phyloP scores from a whole-genome alignment of 257 asterid genomes.

The Petunia axillaris region DNA sequence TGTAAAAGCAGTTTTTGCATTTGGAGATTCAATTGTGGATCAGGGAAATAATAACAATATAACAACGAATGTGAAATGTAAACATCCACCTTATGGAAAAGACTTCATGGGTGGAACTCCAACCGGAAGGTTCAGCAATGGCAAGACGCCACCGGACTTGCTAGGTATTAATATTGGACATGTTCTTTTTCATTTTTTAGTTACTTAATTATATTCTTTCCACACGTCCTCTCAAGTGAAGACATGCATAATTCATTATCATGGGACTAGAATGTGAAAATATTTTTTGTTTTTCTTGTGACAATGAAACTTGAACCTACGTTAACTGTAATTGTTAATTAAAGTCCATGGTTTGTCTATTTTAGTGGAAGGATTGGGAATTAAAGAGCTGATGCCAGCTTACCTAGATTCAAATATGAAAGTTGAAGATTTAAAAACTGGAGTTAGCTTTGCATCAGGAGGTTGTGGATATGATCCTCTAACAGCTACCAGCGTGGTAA shows the following conservation, averaged over 20 bases:
- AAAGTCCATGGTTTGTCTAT: background rate
- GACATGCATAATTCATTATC: too few relatives aligned
- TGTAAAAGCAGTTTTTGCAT: background rate
- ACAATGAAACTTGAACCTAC: too few relatives aligned
- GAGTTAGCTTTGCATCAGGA: conserved; percentile 97
- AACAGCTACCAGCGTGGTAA: conserved; percentile 50
- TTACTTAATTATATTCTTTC: too few relatives aligned
- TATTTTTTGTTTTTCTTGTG: too few relatives aligned
- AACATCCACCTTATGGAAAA: conserved; percentile 68
- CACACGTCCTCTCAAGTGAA: too few relatives aligned
- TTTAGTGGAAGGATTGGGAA: conserved; percentile 68
- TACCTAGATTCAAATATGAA: conserved; percentile 64
- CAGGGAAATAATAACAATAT: conserved; percentile 64
- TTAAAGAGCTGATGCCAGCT: conserved; percentile 61
- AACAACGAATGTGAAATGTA: conserved; percentile 36
- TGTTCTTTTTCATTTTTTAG: too few relatives aligned
- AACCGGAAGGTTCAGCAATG: conserved; percentile 77
- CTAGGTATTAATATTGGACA: conserved; percentile 44
- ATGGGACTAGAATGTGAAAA: too few relatives aligned
- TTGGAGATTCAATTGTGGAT: conserved; percentile 81
- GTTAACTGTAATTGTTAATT: too few relatives aligned
- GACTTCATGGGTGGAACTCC: conserved; percentile 62
- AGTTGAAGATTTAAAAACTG: conserved; percentile 55
- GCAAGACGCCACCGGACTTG: conserved; percentile 66
- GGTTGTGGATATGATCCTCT: conserved; percentile 75